phyloP scores from a whole-genome alignment of 805 yeast species.

The Teunomyces atbi region DNA sequence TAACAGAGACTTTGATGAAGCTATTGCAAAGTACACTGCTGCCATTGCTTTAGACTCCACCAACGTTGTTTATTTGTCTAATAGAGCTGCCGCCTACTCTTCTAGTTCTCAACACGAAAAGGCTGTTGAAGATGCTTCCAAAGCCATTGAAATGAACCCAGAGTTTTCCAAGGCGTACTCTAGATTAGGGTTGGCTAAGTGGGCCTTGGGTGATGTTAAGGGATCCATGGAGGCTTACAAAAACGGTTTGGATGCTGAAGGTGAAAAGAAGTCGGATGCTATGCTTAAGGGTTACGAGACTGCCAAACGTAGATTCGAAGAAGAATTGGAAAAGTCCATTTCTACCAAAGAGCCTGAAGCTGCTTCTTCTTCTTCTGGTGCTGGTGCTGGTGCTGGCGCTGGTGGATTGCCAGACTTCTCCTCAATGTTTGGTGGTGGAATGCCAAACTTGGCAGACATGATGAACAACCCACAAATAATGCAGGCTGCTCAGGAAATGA shows the following conservation, averaged over 20 bases:
- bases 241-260: constrained; percentile 83
- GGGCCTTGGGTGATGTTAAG: constrained; percentile 89
- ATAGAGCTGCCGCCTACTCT: constrained; percentile 96
- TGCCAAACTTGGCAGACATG: constrained; percentile 64
- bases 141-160: constrained; percentile 77
- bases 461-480: constrained; percentile 89
- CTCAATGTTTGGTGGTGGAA: constrained; percentile 67
- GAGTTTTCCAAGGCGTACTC: constrained; percentile 89
- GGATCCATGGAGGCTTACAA: constrained; percentile 90
- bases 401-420: constrained; percentile 76
- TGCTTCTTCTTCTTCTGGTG: constrained; percentile 28
- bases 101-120: constrained; percentile 68
- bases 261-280: constrained; percentile 77
- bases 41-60: constrained; percentile 70
- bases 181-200: constrained; percentile 89
- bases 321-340: constrained; percentile 52
- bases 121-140: constrained; percentile 82
- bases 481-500: constrained; percentile 85
- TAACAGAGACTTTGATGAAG: constrained; percentile 61
- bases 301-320: constrained; percentile 84
- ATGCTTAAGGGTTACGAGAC: constrained; percentile 94
- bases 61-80: constrained; percentile 84
- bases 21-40: constrained; percentile 73
- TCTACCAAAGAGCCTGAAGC: constrained; percentile 27
- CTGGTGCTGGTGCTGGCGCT: constrained; percentile 38